Base-by-base conservation (phyloP, 805 yeast genomes). In the Kuraishia molischiana region DNA sequence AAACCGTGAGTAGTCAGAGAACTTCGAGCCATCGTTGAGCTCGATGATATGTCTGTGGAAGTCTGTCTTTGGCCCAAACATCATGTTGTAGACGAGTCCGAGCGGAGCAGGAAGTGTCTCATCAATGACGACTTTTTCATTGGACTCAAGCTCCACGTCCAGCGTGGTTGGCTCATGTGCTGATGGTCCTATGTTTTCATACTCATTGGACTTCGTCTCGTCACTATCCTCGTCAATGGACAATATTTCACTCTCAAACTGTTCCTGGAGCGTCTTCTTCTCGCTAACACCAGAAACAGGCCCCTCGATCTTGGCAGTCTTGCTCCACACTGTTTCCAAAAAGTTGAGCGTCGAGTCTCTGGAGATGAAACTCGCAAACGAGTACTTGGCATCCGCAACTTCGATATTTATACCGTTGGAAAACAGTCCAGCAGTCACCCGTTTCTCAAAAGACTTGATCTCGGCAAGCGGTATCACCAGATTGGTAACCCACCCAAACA, bases 401-500 rank as follows among this genome's bases (percentile, higher is more conserved):
- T 35, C 33, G 19, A 86, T 66, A 4, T 72, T 62, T 30, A 90
- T 85, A 3, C 95, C 97, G 54, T 90, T 90, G 18, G 95, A 95
- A 51, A 90, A 86, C 19, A 90, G 64, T 0, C 94, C 95, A 4
- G 85, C 96, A 0, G 96, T 86, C 15, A 78, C 69, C 41, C 78
- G 81, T 57, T 85, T 85, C 50, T 90, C 96, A 47, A 87, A 74
- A 21, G 71, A 65, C 9, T 69, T 65, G 19, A 92, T 74, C 39
- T 86, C 95, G 34, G 69, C 74, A 46, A 79, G 71, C 0, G 85
- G 77, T 15, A 92, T 69, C 3, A 81, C 72, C 29, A 89, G 61
- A 44, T 74, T 83, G 8, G 96, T 85, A 9, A 86, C 83, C 95
- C 96, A 89, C 1, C 95, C 96, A 33, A 90, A 61, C 29, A 92